A percentile compares a stretch with the other conserved stretches of the same genome.
Conservation (phyloP, 257 asterid species). For the Capsicum rhomboideum region DNA sequence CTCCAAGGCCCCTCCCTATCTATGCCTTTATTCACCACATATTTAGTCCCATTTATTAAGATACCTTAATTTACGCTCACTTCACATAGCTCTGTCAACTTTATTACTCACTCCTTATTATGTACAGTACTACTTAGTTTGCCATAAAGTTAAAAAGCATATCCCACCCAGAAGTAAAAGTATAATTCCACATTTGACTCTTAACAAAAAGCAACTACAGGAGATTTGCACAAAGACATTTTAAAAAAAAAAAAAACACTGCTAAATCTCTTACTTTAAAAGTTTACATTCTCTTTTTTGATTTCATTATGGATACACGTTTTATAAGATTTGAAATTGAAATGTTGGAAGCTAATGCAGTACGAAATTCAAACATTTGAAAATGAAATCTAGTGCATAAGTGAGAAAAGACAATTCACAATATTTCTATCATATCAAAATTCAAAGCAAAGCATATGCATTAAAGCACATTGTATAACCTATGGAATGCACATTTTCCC, state of each 20-base stretch:
- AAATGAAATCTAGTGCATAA: neutral
- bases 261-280: neutral
- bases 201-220: neutral
- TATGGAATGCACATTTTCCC: no score
- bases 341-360: neutral
- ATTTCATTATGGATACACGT: neutral
- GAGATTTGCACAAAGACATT: neutral
- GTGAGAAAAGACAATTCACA: neutral
- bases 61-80: neutral
- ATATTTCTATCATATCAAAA: neutral
- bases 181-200: constrained; percentile 7
- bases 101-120: neutral
- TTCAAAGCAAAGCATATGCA: neutral
- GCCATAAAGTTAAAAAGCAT: neutral
- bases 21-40: neutral
- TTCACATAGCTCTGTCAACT: neutral
- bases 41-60: neutral
- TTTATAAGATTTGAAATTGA: neutral
- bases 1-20: neutral
- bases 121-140: neutral
- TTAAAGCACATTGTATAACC: no score
- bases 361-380: constrained; percentile 1
- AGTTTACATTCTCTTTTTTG: neutral
- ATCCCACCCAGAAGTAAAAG: neutral
- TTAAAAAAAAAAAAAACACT: neutral